Evolutionary conservation across 495 filamentous ascomycete species (phyloP).

Genomic region (Penicillium robsamsonii): DNA sequence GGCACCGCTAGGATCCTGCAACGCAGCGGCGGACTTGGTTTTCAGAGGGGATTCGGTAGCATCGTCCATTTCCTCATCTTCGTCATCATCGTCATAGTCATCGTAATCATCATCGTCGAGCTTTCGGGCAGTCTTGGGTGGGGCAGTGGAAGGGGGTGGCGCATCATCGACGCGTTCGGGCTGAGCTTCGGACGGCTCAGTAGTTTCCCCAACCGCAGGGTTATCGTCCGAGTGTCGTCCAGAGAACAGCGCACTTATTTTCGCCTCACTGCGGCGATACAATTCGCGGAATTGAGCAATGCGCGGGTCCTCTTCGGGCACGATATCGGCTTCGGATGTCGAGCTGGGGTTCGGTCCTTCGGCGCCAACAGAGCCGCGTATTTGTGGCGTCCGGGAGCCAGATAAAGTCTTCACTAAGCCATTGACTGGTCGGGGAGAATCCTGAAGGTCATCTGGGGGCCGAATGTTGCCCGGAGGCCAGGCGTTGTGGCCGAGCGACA

Average conservation of each 20-base stretch:
- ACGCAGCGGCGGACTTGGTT: constrained; percentile 51
- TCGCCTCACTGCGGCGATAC: constrained; percentile 58
- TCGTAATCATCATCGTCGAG: constrained; percentile 82
- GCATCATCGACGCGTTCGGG: constrained; percentile 42
- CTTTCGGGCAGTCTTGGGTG: constrained; percentile 63
- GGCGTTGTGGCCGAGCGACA: constrained; percentile 53
- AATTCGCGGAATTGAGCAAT: constrained; percentile 59
- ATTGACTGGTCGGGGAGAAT: constrained; percentile 47
- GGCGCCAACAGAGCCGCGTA: constrained; percentile 48
- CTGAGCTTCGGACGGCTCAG: constrained; percentile 30
- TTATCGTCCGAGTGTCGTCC: constrained; percentile 40
- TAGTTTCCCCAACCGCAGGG: constrained; percentile 24
- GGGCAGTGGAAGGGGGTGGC: constrained; percentile 36
- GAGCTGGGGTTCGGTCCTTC: constrained; percentile 47
- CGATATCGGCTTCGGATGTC: constrained; percentile 51
- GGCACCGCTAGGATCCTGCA: constrained; percentile 34
- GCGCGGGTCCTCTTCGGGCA: constrained; percentile 63
- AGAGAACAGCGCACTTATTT: constrained; percentile 59
- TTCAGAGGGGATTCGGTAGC: constrained; percentile 55
- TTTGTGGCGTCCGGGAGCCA: constrained; percentile 49
- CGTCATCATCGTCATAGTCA: constrained; percentile 76
- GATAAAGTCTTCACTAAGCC: constrained; percentile 45
- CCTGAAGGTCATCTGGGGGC: constrained; percentile 45
- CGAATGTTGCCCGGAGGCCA: constrained; percentile 50
- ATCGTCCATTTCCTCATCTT: constrained; percentile 65